Conservation (phyloP, 164 flowering plant genomes). For the Aristolochia fimbriata region DNA sequence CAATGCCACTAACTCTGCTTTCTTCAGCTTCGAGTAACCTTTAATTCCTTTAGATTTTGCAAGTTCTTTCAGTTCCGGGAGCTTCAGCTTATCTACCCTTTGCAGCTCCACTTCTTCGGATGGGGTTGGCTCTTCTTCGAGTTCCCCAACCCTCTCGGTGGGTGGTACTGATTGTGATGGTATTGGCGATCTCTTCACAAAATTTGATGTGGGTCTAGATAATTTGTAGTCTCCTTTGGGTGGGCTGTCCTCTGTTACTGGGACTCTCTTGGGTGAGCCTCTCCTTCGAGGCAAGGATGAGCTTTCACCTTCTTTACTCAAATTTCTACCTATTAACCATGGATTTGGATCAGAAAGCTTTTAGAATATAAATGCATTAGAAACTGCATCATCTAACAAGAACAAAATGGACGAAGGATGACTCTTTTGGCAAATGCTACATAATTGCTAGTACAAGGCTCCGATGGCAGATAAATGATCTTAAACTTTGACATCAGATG, state of each 20-base stretch:
- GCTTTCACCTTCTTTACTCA: constrained; percentile 11
- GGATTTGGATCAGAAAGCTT: constrained; percentile 1
- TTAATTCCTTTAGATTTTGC: constrained; percentile 54
- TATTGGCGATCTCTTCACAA: constrained; percentile 52
- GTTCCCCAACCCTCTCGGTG: constrained; percentile 11
- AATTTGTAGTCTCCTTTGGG: constrained; percentile 15
- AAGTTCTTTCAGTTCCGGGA: constrained; percentile 43
- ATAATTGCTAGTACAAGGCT: too few species aligned
- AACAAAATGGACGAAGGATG: too few species aligned
- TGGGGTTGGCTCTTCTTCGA: constrained; percentile 3
- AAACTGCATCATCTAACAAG: neutral
- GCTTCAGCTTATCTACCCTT: constrained; percentile 36
- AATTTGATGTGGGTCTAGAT: constrained; percentile 42
- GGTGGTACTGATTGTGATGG: constrained; percentile 18
- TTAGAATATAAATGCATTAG: neutral
- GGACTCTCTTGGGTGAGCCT: constrained; percentile 15
- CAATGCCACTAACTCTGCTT: constrained; percentile 43
- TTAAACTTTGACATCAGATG: too few species aligned
- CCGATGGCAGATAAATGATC: too few species aligned
- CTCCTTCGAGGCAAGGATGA: constrained; percentile 5
- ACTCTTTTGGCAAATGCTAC: too few species aligned
- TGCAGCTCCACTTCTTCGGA: constrained; percentile 4
- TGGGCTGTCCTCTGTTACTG: constrained; percentile 4
- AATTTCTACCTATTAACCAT: constrained; percentile 12
- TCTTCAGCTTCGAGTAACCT: constrained; percentile 62